These are phyloP conservation scores for Umbelopsis sp. DNA, from an alignment of 192 early-diverging fungal genomes.

Conservation along the genomic window DNA sequence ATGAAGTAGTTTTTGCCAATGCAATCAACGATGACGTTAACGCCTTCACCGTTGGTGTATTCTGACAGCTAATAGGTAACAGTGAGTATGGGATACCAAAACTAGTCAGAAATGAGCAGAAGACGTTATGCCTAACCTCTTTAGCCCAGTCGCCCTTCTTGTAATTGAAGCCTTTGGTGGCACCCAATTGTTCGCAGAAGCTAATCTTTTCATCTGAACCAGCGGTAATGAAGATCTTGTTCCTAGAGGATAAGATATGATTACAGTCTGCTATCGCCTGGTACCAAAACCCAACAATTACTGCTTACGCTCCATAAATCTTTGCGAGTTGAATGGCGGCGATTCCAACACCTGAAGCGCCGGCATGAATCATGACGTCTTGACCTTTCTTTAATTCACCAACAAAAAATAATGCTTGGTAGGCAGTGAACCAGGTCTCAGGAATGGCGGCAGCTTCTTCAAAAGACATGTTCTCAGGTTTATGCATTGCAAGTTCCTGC, in stretches of 20 bases:
- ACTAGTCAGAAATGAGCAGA: too few species aligned
- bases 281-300: too few species aligned
- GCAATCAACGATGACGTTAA: slow-evolving; percentile 74
- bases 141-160: slow-evolving; percentile 65
- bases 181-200: slow-evolving; percentile 66
- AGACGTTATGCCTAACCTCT: slow-evolving; percentile 24
- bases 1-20: slow-evolving; percentile 62
- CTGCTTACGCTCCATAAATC: slow-evolving; percentile 53
- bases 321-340: slow-evolving; percentile 84
- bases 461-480: slow-evolving; percentile 55
- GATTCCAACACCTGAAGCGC: slow-evolving; percentile 73
- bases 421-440: slow-evolving; percentile 81
- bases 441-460: slow-evolving; percentile 72
- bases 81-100: background rate
- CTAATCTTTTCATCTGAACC: slow-evolving; percentile 66
- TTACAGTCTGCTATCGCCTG: background rate
- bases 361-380: slow-evolving; percentile 79
- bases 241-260: slow-evolving; percentile 13
- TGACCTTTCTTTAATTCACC: slow-evolving; percentile 58
- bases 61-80: slow-evolving; percentile 41
- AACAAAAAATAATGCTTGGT: slow-evolving; percentile 68
- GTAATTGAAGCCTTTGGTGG: slow-evolving; percentile 79
- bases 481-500: slow-evolving; percentile 56
- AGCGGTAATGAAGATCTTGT: slow-evolving; percentile 70
- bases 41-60: slow-evolving; percentile 65